Percentiles rank a stretch among this genome's conserved stretches.
Conservation (phyloP, 129 eudicot genomes). For the Chrysanthemum lavandulifolium region DNA sequence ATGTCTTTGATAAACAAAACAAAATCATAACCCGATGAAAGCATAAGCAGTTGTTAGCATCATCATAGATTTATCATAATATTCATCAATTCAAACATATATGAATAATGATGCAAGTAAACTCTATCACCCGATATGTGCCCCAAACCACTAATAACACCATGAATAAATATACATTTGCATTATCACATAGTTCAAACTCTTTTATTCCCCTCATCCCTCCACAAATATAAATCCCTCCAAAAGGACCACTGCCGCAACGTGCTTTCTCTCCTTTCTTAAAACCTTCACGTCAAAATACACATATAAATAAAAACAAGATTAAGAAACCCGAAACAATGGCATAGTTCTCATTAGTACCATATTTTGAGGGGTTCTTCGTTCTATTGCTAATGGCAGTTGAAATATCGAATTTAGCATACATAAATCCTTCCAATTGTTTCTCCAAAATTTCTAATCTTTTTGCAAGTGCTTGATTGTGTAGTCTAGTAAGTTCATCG, state of each 20-base stretch:
- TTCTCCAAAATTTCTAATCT: slow-evolving; percentile 15
- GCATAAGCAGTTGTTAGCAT: too few species aligned
- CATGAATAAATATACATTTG: not conserved
- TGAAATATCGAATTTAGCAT: slow-evolving; percentile 36
- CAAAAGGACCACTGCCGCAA: slow-evolving; percentile 42
- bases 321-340: not conserved
- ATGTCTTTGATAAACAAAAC: too few species aligned
- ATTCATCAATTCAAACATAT: too few species aligned
- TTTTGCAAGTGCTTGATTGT: slow-evolving; percentile 23
- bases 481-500: slow-evolving; percentile 26
- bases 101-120: too few species aligned
- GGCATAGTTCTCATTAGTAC: slow-evolving; percentile 29
- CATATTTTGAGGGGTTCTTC: slow-evolving; percentile 38
- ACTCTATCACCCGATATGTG: too few species aligned
- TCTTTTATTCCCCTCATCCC: slow-evolving; percentile 29
- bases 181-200: slow-evolving; percentile 34
- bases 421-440: slow-evolving; percentile 38
- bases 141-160: too few species aligned
- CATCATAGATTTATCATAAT: too few species aligned
- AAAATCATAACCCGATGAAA: too few species aligned
- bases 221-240: slow-evolving; percentile 40
- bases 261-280: slow-evolving; percentile 43
- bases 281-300: slow-evolving; percentile 34
- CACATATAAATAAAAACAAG: not conserved
- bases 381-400: slow-evolving; percentile 23